Conservation (phyloP, 139 green algal genomes). For the Mychonastes homosphaera region DNA sequence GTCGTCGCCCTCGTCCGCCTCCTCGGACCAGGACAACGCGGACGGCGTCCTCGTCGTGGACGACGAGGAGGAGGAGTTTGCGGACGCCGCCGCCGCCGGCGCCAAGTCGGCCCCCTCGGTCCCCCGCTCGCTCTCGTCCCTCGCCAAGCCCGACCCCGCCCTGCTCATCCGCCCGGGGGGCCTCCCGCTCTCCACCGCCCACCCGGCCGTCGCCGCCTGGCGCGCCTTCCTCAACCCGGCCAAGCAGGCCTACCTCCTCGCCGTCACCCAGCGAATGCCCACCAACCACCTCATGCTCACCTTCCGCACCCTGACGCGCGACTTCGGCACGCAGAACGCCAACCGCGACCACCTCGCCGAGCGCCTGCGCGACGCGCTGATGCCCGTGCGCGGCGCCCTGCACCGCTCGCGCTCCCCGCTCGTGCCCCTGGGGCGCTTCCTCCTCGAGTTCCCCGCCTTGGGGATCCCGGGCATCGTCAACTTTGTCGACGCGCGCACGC, state of each 20-base stretch:
- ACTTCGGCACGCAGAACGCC: constrained; percentile 34
- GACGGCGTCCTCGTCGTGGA: too few relatives aligned
- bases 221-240: too few relatives aligned
- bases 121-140: too few relatives aligned
- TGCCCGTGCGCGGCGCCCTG: constrained; percentile 33
- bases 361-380: constrained; percentile 40
- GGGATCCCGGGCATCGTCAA: constrained; percentile 39
- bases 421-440: neutral
- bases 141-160: too few relatives aligned
- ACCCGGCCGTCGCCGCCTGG: too few relatives aligned
- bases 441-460: constrained; percentile 18
- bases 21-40: too few relatives aligned
- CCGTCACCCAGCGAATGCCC: constrained; percentile 8
- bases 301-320: constrained; percentile 50
- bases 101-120: too few relatives aligned
- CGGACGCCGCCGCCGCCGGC: too few relatives aligned
- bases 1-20: too few relatives aligned
- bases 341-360: constrained; percentile 49
- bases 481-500: constrained; percentile 62
- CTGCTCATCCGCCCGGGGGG: too few relatives aligned
- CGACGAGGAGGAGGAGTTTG: too few relatives aligned
- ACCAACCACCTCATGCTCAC: constrained; percentile 36
- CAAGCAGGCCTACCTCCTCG: constrained; percentile 13
- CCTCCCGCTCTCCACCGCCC: too few relatives aligned
- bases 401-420: constrained; percentile 1